Conservation (phyloP, 192 early-diverging fungal species). For the Coemansia sp. region DNA sequence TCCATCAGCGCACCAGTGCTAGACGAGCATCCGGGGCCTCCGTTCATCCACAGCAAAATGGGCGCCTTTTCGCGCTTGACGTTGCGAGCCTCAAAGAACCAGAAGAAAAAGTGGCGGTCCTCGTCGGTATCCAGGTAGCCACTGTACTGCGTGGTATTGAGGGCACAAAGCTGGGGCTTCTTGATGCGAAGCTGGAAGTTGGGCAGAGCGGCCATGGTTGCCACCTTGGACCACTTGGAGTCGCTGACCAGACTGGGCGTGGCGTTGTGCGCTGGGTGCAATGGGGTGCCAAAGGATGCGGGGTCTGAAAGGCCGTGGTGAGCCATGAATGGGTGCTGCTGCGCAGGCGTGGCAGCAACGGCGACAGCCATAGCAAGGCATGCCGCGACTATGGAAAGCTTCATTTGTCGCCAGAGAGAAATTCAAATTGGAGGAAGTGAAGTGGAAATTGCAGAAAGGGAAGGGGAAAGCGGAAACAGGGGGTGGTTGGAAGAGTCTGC, state of each 20-base stretch:
- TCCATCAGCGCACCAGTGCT: conserved; percentile 80
- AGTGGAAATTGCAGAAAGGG: neutral
- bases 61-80: conserved; percentile 69
- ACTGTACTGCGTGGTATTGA: conserved; percentile 84
- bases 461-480: neutral
- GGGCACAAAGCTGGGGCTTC: conserved; percentile 79
- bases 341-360: conserved; percentile 17
- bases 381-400: conserved; percentile 8
- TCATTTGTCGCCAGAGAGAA: conserved; percentile 3
- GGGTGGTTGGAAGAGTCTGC: neutral
- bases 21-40: conserved; percentile 82
- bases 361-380: conserved; percentile 21
- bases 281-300: neutral
- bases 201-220: conserved; percentile 60
- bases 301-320: conserved; percentile 10
- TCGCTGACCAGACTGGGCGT: conserved; percentile 19
- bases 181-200: conserved; percentile 73
- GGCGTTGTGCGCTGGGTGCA: conserved; percentile 17
- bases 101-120: conserved; percentile 89
- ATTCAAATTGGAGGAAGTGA: neutral
- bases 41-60: conserved; percentile 74
- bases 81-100: conserved; percentile 94
- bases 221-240: conserved; percentile 31
- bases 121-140: conserved; percentile 69
- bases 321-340: conserved; percentile 30